Percentiles rank a stretch among this genome's conserved stretches.
Evolutionary conservation across 345 rosid species (phyloP).

Genomic region (Linum tenue): DNA sequence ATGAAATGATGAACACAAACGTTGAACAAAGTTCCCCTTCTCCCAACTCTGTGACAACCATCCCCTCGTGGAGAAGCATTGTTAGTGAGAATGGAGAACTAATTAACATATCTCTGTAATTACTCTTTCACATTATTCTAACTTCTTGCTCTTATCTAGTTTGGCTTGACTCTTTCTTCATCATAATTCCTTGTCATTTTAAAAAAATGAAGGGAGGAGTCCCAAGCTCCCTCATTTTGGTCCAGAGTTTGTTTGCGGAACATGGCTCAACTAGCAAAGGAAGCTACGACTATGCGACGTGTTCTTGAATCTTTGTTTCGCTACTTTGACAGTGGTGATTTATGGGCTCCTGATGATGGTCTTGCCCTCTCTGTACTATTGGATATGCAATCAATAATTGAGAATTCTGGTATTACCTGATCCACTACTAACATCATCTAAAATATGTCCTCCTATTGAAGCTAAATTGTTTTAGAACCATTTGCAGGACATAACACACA

Average conservation of each 20-base stretch:
- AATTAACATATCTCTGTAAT: slow-evolving; percentile 35
- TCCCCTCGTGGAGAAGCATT: slow-evolving; percentile 52
- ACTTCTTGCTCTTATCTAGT: not conserved
- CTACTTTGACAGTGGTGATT: slow-evolving; percentile 47
- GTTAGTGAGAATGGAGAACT: slow-evolving; percentile 59
- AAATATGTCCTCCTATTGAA: too few species aligned
- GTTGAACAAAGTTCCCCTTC: slow-evolving; percentile 22
- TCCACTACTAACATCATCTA: too few species aligned
- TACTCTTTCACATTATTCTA: slow-evolving; percentile 16
- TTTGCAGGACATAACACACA: slow-evolving; percentile 55
- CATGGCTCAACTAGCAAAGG: slow-evolving; percentile 58
- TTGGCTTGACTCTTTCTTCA: slow-evolving; percentile 6
- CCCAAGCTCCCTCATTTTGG: slow-evolving; percentile 48
- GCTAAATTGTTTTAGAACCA: not conserved
- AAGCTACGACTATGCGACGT: slow-evolving; percentile 56
- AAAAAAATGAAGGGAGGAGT: slow-evolving; percentile 37
- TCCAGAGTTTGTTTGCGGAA: slow-evolving; percentile 55
- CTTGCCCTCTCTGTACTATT: slow-evolving; percentile 49
- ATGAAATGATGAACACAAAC: slow-evolving; percentile 8
- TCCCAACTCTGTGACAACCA: slow-evolving; percentile 30
- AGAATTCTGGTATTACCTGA: too few species aligned
- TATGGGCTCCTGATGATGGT: slow-evolving; percentile 50
- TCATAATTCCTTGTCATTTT: not conserved
- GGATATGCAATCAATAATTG: slow-evolving; percentile 43
- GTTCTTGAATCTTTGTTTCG: slow-evolving; percentile 63